Evolutionary conservation across 768 basidiomycete genomes (phyloP), one percentile per base, ranked within the genome.

Genomic region (Trametes sanguinea): DNA sequence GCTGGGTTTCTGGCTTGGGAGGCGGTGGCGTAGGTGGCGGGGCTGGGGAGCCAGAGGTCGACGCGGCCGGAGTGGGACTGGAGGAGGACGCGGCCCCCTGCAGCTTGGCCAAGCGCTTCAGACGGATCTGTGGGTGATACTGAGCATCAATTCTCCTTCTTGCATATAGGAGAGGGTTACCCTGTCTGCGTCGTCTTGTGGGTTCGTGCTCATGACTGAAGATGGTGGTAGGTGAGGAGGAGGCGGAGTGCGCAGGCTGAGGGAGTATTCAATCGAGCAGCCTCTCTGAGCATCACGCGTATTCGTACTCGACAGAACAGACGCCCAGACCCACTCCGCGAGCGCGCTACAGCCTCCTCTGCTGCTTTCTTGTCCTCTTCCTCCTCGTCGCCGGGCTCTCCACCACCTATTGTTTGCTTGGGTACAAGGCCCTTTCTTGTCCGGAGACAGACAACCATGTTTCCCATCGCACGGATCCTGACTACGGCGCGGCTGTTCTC

Each of bases 31-130:
- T 59, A 10, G 57, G 50, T 1, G 57, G 73, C 3, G 81, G 76
- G 47, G 76, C 75, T 6, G 80, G 75, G 16, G 75, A 64, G 7
- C 75, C 73, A 22, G 69, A 69, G 11, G 78, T 61, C 11, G 80
- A 69, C 10, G 82, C 70, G 8, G 82, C 73, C 0, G 81, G 69
- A 11, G 65, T 72, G 33, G 79, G 63, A 51, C 66, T 67, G 29
- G 72, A 54, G 39, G 76, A 76, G 42, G 76, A 76, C 44, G 76
- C 64, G 45, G 76, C 67, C 42, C 71, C 78, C 69, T 90, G 89
- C 7, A 98, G 81, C 73, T 91, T 93, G 35, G 92, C 94, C 54
- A 98, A 81, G 58, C 95, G 86, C 76, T 96, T 96, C 73, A 93
- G 77, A 65, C 94, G 92, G 71, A 97, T 96, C 95, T 96, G 68